phyloP scores from a whole-genome alignment of 1,139 yeast species.

The Blastobotrys elegans region DNA sequence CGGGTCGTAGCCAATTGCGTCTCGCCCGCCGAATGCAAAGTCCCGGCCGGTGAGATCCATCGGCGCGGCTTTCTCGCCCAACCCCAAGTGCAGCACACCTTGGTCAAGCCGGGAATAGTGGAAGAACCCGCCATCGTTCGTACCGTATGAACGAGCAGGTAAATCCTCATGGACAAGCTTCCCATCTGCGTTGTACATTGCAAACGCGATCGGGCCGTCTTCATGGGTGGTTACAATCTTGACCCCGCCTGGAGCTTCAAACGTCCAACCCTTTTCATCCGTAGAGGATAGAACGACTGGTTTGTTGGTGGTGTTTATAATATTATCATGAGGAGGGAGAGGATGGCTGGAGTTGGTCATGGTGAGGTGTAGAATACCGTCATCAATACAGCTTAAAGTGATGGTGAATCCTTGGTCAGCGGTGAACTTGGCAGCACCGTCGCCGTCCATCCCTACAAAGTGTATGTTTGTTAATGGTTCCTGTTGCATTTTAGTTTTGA shows the following conservation, averaged over 20 bases:
- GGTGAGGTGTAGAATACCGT: not conserved
- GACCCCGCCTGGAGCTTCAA: not conserved
- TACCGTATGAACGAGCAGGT: not conserved
- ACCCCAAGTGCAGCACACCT: not conserved
- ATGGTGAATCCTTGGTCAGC: not conserved
- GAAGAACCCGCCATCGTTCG: not conserved
- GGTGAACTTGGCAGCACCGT: not conserved
- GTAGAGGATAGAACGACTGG: not conserved
- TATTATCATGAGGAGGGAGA: not conserved
- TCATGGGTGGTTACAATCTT: not conserved
- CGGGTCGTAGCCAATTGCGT: not conserved
- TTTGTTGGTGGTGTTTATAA: not conserved
- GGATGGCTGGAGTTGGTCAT: not conserved
- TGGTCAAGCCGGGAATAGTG: not conserved
- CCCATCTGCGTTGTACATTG: not conserved
- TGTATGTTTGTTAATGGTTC: not conserved
- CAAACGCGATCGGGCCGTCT: not conserved
- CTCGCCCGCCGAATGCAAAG: not conserved
- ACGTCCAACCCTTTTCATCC: not conserved
- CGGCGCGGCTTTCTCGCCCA: not conserved
- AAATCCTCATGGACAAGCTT: not conserved
- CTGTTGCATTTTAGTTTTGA: not conserved
- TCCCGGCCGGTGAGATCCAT: not conserved
- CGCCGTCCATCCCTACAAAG: not conserved
- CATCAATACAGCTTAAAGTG: not conserved